Evolutionary conservation across 192 early-diverging fungal genomes (phyloP).

Genomic region (Coemansia sp.): DNA sequence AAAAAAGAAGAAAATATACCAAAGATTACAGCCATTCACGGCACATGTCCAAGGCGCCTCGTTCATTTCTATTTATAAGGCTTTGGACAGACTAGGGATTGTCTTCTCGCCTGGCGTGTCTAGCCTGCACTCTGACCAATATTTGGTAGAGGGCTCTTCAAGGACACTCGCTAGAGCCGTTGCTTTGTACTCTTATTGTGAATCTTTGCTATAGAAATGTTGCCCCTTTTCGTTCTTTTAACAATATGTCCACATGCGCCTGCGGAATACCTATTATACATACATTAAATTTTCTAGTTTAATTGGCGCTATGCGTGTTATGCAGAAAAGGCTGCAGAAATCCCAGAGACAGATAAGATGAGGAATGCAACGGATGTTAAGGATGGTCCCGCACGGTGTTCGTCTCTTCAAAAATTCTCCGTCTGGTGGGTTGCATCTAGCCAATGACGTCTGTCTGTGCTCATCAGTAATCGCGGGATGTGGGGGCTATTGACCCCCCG

Average conservation of each 20-base stretch:
- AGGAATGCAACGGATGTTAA: conserved; percentile 8
- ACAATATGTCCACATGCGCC: not conserved
- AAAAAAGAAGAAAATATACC: not conserved
- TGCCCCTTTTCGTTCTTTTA: not conserved
- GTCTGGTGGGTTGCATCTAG: conserved; percentile 1
- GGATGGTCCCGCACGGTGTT: not conserved
- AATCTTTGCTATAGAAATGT: not conserved
- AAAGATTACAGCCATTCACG: not conserved
- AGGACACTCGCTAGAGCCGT: too few species aligned
- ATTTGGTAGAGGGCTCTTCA: too few species aligned
- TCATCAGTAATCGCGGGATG: too few species aligned
- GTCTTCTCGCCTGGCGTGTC: too few species aligned
- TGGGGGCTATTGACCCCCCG: too few species aligned
- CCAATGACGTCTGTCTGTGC: conserved; percentile 9
- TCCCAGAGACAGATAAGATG: not conserved
- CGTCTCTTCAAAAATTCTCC: not conserved
- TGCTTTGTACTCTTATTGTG: too few species aligned
- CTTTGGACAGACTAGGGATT: not conserved
- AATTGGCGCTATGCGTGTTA: not conserved
- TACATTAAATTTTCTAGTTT: not conserved
- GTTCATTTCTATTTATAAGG: not conserved
- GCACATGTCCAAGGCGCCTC: not conserved
- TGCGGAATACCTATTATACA: not conserved
- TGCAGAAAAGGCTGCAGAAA: not conserved
- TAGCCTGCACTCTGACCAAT: too few species aligned